phyloP scores from a whole-genome alignment of 2,329 filamentous ascomycete genomes.

The Pyrenophora graminea region DNA sequence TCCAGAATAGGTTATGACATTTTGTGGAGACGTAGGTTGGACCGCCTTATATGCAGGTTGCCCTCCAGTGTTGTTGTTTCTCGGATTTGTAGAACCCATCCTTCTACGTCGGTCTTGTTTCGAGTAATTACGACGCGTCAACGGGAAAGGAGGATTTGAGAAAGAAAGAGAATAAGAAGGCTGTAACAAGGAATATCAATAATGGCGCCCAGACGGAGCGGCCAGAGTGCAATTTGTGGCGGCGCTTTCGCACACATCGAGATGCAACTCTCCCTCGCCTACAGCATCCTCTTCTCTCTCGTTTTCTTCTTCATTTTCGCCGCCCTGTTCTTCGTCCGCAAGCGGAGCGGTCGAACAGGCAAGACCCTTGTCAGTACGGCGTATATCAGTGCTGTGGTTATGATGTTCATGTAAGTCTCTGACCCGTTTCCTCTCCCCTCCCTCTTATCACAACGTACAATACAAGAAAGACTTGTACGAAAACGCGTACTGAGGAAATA shows the following conservation, averaged over 20 bases:
- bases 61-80: too few species aligned
- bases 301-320: slow-evolving; percentile 24
- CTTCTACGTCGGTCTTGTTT: not conserved
- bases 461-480: too few species aligned
- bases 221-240: not conserved
- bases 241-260: slow-evolving; percentile 14
- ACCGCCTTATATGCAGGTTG: too few species aligned
- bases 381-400: slow-evolving; percentile 18
- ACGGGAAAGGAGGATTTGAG: not conserved
- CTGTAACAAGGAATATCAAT: too few species aligned
- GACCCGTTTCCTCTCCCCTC: not conserved
- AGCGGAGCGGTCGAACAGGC: slow-evolving; percentile 17
- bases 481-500: too few species aligned
- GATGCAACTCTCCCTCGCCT: too few species aligned
- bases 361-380: slow-evolving; percentile 28
- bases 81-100: not conserved
- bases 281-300: slow-evolving; percentile 11
- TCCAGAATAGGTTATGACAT: too few species aligned
- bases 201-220: too few species aligned
- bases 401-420: slow-evolving; percentile 26
- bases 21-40: too few species aligned
- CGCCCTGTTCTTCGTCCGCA: slow-evolving; percentile 22
- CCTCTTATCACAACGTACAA: too few species aligned
- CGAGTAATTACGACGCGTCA: not conserved
- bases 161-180: not conserved